Conservation (phyloP, 2,329 filamentous ascomycete species). For the Calonectria henricotiae region DNA sequence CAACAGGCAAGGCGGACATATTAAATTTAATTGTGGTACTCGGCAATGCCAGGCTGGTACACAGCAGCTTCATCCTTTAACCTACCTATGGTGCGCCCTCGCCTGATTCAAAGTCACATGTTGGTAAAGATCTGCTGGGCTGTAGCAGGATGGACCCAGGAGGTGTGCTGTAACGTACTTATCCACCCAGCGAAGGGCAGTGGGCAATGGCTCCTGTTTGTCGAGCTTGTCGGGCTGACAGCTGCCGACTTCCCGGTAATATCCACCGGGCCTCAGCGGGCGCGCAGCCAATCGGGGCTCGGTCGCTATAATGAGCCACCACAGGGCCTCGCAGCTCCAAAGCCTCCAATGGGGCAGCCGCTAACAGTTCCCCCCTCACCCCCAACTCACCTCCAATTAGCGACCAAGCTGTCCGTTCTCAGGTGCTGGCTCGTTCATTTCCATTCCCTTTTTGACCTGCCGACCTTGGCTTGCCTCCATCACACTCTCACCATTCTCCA, state of each 20-base stretch:
- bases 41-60: background rate
- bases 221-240: conserved; percentile 32
- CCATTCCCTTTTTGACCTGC: conserved; percentile 13
- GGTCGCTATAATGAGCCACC: conserved; percentile 12
- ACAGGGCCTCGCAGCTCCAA: conserved; percentile 8
- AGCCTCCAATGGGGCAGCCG: conserved; percentile 12
- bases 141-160: conserved; percentile 12
- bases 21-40: background rate
- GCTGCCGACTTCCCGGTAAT: conserved; percentile 30
- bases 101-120: conserved; percentile 23
- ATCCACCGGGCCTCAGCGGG: conserved; percentile 21
- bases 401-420: conserved; percentile 5
- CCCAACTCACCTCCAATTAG: conserved; percentile 25
- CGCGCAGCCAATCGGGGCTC: conserved; percentile 25
- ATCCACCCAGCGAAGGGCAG: conserved; percentile 6
- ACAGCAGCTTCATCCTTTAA: background rate
- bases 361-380: conserved; percentile 20
- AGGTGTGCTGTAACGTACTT: conserved; percentile 3
- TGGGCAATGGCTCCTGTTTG: conserved; percentile 9
- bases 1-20: background rate
- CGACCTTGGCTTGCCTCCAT: conserved; percentile 14
- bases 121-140: conserved; percentile 20
- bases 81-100: background rate
- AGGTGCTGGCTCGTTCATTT: conserved; percentile 20
- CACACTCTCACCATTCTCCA: conserved; percentile 24